phyloP scores from a whole-genome alignment of 1,284 basidiomycete species.

The Fomes fomentarius region DNA sequence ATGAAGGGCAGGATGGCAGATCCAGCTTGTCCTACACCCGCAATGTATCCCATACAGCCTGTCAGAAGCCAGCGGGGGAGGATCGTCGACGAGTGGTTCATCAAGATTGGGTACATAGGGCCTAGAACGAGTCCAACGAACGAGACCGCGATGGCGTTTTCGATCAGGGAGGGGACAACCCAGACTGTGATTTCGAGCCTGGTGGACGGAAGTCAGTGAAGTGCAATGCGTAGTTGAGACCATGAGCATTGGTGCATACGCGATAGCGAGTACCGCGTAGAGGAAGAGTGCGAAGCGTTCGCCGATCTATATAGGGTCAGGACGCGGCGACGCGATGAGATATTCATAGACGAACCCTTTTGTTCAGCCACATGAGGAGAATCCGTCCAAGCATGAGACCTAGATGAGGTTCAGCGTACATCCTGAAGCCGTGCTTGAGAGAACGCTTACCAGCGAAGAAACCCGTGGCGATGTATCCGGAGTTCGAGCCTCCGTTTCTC shows the following conservation, averaged over 20 bases:
- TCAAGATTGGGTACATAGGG: constrained; percentile 70
- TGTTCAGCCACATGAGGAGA: constrained; percentile 58
- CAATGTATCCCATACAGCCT: constrained; percentile 69
- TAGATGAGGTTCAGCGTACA: constrained; percentile 14
- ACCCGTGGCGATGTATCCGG: constrained; percentile 41
- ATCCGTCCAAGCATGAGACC: constrained; percentile 62
- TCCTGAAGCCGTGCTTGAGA: background rate
- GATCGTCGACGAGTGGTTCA: constrained; percentile 58
- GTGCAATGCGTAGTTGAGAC: background rate
- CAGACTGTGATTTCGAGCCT: constrained; percentile 67
- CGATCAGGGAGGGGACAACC: constrained; percentile 62
- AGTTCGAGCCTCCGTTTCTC: constrained; percentile 33
- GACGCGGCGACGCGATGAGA: background rate
- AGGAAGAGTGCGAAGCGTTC: constrained; percentile 51
- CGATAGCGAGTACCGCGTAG: constrained; percentile 54
- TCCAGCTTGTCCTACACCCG: constrained; percentile 67
- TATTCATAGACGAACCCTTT: constrained; percentile 39
- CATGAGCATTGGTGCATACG: constrained; percentile 37
- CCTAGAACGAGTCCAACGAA: constrained; percentile 47
- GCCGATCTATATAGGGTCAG: background rate
- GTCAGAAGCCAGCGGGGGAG: constrained; percentile 66
- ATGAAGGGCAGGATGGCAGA: constrained; percentile 69
- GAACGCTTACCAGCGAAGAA: constrained; percentile 36
- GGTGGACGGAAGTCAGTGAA: background rate
- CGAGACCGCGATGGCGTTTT: constrained; percentile 61